Evolutionary conservation across 2,329 filamentous ascomycete species (phyloP).

Genomic region (Nigrospora sphaerica): DNA sequence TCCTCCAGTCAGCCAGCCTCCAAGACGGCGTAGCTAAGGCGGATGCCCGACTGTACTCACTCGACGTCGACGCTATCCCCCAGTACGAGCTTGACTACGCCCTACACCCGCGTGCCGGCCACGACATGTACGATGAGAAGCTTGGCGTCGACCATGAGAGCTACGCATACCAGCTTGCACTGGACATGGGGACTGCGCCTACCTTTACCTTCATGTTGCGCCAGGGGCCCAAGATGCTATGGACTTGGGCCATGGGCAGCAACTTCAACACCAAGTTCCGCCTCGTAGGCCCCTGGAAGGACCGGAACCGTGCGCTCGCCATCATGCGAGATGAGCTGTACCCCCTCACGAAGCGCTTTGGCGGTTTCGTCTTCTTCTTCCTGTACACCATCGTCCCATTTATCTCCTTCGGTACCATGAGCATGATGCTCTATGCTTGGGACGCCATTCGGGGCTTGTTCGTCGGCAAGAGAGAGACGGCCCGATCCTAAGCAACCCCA

Average conservation of each 20-base stretch:
- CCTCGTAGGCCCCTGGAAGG: conserved; percentile 35
- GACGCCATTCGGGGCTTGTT: neutral
- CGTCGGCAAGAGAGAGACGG: neutral
- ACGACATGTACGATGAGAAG: conserved; percentile 25
- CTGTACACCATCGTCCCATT: neutral
- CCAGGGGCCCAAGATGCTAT: conserved; percentile 27
- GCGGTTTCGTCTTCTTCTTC: neutral
- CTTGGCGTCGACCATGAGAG: conserved; percentile 41
- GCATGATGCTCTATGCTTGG: conserved; percentile 1
- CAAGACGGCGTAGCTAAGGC: conserved; percentile 9
- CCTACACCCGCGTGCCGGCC: conserved; percentile 24
- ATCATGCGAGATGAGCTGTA: conserved; percentile 36
- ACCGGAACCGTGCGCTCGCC: conserved; percentile 19
- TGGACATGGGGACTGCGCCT: conserved; percentile 41
- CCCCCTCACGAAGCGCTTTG: neutral
- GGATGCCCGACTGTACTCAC: neutral
- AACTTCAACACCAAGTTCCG: conserved; percentile 44
- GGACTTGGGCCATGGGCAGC: conserved; percentile 39
- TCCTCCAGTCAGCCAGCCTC: conserved; percentile 22
- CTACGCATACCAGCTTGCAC: conserved; percentile 41
- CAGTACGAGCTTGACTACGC: conserved; percentile 32
- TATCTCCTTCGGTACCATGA: neutral
- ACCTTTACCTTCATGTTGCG: conserved; percentile 24
- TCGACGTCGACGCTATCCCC: conserved; percentile 15
- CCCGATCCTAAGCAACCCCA: no score